phyloP scores from a whole-genome alignment of 768 basidiomycete genomes.

The Auricularia sp. region DNA sequence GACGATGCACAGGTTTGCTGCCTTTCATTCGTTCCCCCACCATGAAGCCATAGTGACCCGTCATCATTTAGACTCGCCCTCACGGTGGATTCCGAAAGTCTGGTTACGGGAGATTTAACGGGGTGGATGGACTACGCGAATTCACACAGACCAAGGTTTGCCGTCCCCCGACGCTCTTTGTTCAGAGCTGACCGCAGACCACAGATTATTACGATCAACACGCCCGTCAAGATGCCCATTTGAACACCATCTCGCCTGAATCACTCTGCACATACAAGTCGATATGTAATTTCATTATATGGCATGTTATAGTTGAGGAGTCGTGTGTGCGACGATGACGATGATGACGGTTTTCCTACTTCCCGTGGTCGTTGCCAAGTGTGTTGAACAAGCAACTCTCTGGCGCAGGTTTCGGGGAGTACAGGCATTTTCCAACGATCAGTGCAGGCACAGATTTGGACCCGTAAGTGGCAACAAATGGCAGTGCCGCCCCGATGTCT shows the following conservation, averaged over 20 bases:
- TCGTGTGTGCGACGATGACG: too few relatives aligned
- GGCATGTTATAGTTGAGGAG: too few relatives aligned
- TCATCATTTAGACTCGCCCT: neutral
- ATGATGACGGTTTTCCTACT: too few relatives aligned
- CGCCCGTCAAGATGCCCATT: neutral
- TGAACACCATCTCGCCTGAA: neutral
- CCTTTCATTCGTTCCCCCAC: neutral
- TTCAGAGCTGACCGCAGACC: neutral
- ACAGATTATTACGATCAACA: neutral
- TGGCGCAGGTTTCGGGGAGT: too few relatives aligned
- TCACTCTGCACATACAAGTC: neutral
- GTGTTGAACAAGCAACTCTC: too few relatives aligned
- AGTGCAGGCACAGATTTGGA: too few relatives aligned
- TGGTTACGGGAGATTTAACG: slow-evolving; percentile 26
- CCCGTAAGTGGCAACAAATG: too few relatives aligned
- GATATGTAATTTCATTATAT: too few relatives aligned
- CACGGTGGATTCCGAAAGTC: slow-evolving; percentile 6
- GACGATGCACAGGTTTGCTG: slow-evolving; percentile 9
- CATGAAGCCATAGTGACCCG: neutral
- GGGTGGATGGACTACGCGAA: slow-evolving; percentile 16
- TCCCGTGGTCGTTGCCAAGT: too few relatives aligned
- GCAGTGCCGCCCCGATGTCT: too few relatives aligned
- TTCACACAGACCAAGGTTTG: slow-evolving; percentile 20
- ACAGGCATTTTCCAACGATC: too few relatives aligned
- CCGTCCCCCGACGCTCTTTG: neutral